Base-by-base conservation (phyloP, 768 basidiomycete species). In the Russula sp. region DNA sequence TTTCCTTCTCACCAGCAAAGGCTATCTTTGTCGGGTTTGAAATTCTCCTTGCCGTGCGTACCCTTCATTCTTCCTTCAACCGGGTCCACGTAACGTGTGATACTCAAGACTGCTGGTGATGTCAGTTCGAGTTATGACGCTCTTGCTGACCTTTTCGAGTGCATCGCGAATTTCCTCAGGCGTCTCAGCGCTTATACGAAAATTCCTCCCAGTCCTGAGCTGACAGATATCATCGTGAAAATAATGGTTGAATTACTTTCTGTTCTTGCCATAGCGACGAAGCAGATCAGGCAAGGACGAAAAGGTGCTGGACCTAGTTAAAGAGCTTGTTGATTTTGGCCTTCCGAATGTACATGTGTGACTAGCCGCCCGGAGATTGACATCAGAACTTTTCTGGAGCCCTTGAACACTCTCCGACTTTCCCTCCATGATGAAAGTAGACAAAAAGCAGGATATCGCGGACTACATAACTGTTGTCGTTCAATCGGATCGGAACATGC, bases 331-430 rank as follows among this genome's bases (percentile, higher is more conserved):
- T n/a, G 9, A 18, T n/a, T 10, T 49, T 8, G n/a, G 34, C 1
- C 32, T 49, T 49, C 18, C 48, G 16, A 49, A 49, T 18, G 4
- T 49, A 9, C 45, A 32, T 47, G 13, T 47, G 46, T 47, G 46
- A 29, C 61, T 0, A 63, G 61, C 10, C 57, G 61, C 2, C 61
- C 61, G 2, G 61, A 58, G n/a, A n/a, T 50, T 3, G 60, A 58
- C 29, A 51, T 61, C 39, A 47, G 29, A 3, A 36, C 2, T 4
- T 32, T 7, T 13, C 48, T 62, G 4, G 41, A 46, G 11, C 57
- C 48, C 7, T 41, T 62, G n/a, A 11, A 18, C 7, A 14, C 56
- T 9, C 49, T n/a, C 18, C 18, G 18, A 29, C 5, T 62, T 1
- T 58, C 55, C 3, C 49, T 62, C 29, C 56, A 62, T 10, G 43